Conservation (phyloP, 176 grass and related monocot genomes). For the Paspalum notatum region DNA sequence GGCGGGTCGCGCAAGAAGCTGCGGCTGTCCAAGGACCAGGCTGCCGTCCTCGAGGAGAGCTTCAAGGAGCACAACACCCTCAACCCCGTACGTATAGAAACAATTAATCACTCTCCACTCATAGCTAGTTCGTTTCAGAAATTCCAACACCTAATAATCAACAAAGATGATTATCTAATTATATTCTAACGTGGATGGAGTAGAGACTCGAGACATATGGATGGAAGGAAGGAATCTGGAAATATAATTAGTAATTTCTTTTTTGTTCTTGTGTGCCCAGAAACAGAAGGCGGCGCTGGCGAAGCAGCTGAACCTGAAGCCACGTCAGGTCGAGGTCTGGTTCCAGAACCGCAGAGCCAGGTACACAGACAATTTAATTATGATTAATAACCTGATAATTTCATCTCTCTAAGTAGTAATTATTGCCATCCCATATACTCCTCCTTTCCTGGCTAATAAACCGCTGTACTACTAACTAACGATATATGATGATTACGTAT, state of each 20-base stretch:
- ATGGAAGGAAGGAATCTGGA: no score
- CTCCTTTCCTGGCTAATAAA: background rate
- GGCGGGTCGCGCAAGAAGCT: conserved; percentile 90
- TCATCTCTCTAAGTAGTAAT: background rate
- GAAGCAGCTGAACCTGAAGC: conserved; percentile 71
- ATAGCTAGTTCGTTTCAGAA: background rate
- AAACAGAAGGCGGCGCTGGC: conserved; percentile 91
- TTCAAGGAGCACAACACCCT: conserved; percentile 92
- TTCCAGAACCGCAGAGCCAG: conserved; percentile 93
- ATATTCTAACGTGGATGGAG: no score
- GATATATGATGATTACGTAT: background rate
- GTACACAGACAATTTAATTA: conserved; percentile 17
- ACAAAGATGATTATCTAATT: no score
- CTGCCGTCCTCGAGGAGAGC: conserved; percentile 81
- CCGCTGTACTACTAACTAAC: background rate
- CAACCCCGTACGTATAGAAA: conserved; percentile 61
- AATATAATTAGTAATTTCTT: background rate
- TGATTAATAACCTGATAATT: background rate
- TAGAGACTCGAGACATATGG: no score
- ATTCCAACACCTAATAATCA: background rate
- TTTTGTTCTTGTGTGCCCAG: conserved; percentile 8
- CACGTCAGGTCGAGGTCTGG: conserved; percentile 95
- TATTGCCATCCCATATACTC: background rate
- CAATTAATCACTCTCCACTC: background rate
- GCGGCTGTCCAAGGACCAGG: conserved; percentile 78